These are phyloP conservation scores for Spathaspora arborariae DNA, from an alignment of 805 yeast species.

Conservation along the genomic window DNA sequence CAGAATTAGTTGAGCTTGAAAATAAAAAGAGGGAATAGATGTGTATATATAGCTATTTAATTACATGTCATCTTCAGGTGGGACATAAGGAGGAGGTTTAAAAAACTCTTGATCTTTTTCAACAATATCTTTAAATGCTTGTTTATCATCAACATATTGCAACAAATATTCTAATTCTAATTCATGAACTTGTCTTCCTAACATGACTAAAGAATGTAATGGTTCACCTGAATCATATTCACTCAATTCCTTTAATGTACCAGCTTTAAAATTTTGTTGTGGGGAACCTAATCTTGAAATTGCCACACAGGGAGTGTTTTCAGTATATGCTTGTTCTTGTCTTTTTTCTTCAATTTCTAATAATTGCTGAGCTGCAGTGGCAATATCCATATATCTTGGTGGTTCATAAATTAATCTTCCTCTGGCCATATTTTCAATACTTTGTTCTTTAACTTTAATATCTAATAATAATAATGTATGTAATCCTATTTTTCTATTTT, in stretches of 20 bases:
- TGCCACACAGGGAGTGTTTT: slow-evolving; percentile 89
- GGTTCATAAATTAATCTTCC: slow-evolving; percentile 93
- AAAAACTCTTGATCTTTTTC: slow-evolving; percentile 61
- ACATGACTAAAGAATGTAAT: slow-evolving; percentile 81
- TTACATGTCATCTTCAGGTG: slow-evolving; percentile 29
- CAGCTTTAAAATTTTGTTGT: slow-evolving; percentile 77
- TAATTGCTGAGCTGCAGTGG: slow-evolving; percentile 84
- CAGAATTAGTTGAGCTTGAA: slow-evolving; percentile 10
- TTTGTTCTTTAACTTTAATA: slow-evolving; percentile 95
- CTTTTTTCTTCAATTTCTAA: slow-evolving; percentile 82
- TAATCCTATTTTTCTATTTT: slow-evolving; percentile 84
- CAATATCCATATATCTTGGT: slow-evolving; percentile 92
- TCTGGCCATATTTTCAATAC: slow-evolving; percentile 88
- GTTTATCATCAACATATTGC: slow-evolving; percentile 66
- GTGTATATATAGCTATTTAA: slow-evolving; percentile 2
- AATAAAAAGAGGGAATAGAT: slow-evolving; percentile 11
- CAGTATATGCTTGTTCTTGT: slow-evolving; percentile 74
- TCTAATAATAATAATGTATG: slow-evolving; percentile 87
- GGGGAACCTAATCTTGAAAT: slow-evolving; percentile 90
- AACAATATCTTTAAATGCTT: slow-evolving; percentile 45
- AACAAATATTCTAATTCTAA: slow-evolving; percentile 81
- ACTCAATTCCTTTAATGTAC: slow-evolving; percentile 70
- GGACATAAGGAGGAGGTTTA: slow-evolving; percentile 68
- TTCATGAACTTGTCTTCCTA: slow-evolving; percentile 93
- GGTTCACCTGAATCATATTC: slow-evolving; percentile 93